phyloP scores from a whole-genome alignment of 1,139 yeast genomes.

The Candida mesenterica region DNA sequence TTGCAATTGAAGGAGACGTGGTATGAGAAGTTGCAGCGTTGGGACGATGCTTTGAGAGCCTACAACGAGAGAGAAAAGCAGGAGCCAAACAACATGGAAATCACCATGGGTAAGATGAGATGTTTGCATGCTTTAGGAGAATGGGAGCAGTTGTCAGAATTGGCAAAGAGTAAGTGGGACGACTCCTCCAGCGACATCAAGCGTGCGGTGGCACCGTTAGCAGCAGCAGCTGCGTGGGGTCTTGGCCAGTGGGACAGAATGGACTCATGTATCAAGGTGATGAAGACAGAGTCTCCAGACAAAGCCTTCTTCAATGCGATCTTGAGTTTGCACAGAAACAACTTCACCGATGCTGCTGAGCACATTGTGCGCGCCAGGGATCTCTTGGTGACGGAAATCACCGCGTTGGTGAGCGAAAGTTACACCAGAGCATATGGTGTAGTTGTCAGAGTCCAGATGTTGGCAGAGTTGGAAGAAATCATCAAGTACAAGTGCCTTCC shows the following conservation, averaged over 20 bases:
- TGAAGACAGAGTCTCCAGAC: slow-evolving; percentile 92
- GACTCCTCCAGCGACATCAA: slow-evolving; percentile 68
- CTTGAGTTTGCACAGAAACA: slow-evolving; percentile 78
- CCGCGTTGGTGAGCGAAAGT: slow-evolving; percentile 93
- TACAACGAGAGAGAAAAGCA: slow-evolving; percentile 69
- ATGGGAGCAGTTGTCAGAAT: slow-evolving; percentile 88
- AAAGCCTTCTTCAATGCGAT: slow-evolving; percentile 93
- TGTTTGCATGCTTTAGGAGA: slow-evolving; percentile 97
- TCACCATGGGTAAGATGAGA: slow-evolving; percentile 96
- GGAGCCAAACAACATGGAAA: slow-evolving; percentile 65
- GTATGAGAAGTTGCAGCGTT: slow-evolving; percentile 94
- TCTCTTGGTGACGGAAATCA: slow-evolving; percentile 84
- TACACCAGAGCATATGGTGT: slow-evolving; percentile 97
- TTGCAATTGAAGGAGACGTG: slow-evolving; percentile 93
- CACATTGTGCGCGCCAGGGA: slow-evolving; percentile 87
- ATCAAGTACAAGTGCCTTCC: slow-evolving; percentile 84
- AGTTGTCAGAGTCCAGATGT: slow-evolving; percentile 94
- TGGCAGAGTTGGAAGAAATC: slow-evolving; percentile 94
- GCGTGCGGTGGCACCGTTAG: slow-evolving; percentile 91
- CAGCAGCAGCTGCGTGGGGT: slow-evolving; percentile 99
- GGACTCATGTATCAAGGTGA: slow-evolving; percentile 85
- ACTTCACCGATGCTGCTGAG: slow-evolving; percentile 75
- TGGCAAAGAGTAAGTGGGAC: slow-evolving; percentile 86
- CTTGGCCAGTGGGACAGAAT: slow-evolving; percentile 95
- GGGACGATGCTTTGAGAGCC: slow-evolving; percentile 97